A percentile compares a stretch with the other conserved stretches of the same genome.
These are phyloP conservation scores for Athelia sp. DNA, from an alignment of 1,284 basidiomycete genomes.

Conservation along the genomic window DNA sequence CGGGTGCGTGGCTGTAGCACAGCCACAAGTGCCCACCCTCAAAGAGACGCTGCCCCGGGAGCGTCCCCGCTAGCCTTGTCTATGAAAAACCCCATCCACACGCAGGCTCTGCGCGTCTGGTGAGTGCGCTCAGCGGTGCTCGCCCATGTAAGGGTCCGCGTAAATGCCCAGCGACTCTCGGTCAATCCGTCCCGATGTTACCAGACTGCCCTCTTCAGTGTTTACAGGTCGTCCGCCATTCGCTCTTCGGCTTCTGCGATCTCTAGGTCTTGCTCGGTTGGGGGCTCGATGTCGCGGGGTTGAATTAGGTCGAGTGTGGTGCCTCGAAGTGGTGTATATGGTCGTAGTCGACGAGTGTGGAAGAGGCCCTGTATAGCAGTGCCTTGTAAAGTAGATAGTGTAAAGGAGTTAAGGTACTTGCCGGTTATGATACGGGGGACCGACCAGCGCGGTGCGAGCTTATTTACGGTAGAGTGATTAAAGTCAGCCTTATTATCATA, in stretches of 20 bases:
- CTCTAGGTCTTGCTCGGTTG: not conserved
- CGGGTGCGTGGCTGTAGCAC: not conserved
- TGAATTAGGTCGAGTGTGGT: slow-evolving; percentile 5
- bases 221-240: not conserved
- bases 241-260: not conserved
- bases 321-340: slow-evolving; percentile 11
- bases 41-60: not conserved
- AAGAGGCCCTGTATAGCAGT: slow-evolving; percentile 9
- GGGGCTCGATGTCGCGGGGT: not conserved
- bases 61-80: not conserved
- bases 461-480: slow-evolving; percentile 15
- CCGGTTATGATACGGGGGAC: slow-evolving; percentile 9
- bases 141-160: not conserved
- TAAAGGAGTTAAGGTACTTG: slow-evolving; percentile 17
- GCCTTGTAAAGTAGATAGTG: slow-evolving; percentile 11
- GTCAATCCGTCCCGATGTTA: slow-evolving; percentile 1
- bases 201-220: not conserved
- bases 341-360: slow-evolving; percentile 14
- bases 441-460: slow-evolving; percentile 21
- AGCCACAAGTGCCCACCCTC: slow-evolving; percentile 1
- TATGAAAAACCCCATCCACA: not conserved
- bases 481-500: slow-evolving; percentile 12
- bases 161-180: not conserved
- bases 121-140: not conserved
- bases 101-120: not conserved